A percentile compares a stretch with the other conserved stretches of the same genome.
Evolutionary conservation across 2,329 filamentous ascomycete species (phyloP).

Genomic region (Chrysoporthe cubensis): DNA sequence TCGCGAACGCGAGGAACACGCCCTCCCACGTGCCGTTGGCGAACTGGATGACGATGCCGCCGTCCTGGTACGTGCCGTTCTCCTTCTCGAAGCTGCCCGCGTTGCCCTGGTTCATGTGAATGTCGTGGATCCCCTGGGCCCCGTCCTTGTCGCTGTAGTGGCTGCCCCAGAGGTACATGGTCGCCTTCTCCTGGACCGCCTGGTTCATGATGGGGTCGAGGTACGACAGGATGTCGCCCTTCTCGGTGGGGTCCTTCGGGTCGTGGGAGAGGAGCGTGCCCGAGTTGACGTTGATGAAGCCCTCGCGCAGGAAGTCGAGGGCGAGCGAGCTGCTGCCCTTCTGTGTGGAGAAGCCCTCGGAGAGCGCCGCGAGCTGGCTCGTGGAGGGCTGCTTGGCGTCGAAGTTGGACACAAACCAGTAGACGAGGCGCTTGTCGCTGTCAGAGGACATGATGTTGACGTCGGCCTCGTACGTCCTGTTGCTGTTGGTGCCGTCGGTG

Average conservation of each 20-base stretch:
- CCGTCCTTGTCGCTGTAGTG: conserved; percentile 38
- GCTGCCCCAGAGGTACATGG: conserved; percentile 44
- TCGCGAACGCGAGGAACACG: conserved; percentile 44
- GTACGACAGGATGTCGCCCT: conserved; percentile 40
- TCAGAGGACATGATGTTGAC: conserved; percentile 35
- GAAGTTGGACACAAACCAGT: conserved; percentile 53
- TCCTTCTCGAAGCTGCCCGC: conserved; percentile 32
- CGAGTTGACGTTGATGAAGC: conserved; percentile 31
- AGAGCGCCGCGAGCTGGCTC: conserved; percentile 26
- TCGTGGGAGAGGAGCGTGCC: conserved; percentile 30
- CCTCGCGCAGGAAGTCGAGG: conserved; percentile 31
- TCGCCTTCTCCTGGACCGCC: conserved; percentile 41
- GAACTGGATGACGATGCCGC: conserved; percentile 41
- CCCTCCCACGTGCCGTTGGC: conserved; percentile 43
- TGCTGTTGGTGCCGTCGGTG: conserved; percentile 26
- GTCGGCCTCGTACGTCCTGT: conserved; percentile 28
- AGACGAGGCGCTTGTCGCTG: conserved; percentile 45
- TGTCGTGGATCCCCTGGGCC: conserved; percentile 47
- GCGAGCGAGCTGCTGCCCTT: conserved; percentile 27
- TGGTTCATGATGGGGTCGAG: conserved; percentile 40
- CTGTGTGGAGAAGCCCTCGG: conserved; percentile 28
- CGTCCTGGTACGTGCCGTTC: conserved; percentile 43
- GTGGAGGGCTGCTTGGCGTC: conserved; percentile 34
- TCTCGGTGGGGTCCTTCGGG: conserved; percentile 20
- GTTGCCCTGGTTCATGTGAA: conserved; percentile 40